Conservation (phyloP, 192 early-diverging fungal species). For the Physocladia obscura region DNA sequence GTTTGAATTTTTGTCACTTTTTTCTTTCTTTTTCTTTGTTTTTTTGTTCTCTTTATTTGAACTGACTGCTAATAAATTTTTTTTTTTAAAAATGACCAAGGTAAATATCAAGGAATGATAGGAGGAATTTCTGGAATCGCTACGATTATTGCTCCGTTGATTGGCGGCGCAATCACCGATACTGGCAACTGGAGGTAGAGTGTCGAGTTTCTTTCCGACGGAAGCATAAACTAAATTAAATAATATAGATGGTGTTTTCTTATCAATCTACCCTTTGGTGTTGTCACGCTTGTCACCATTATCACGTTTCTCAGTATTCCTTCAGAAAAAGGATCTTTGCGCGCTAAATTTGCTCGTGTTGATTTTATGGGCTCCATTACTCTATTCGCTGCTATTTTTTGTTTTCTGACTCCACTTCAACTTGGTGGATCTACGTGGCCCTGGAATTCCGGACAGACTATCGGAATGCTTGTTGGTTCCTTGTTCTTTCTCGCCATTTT, state of each 20-base stretch:
- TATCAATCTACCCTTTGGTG: conserved; percentile 71
- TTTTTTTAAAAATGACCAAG: conserved; percentile 22
- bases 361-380: conserved; percentile 59
- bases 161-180: conserved; percentile 75
- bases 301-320: conserved; percentile 62
- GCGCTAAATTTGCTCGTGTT: conserved; percentile 63
- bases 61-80: neutral
- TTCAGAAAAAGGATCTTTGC: conserved; percentile 41
- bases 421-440: conserved; percentile 68
- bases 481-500: conserved; percentile 58
- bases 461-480: conserved; percentile 65
- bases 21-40: neutral
- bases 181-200: conserved; percentile 31
- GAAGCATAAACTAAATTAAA: neutral
- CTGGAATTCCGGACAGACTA: conserved; percentile 56
- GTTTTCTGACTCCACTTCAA: conserved; percentile 49
- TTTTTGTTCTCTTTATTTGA: neutral
- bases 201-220: neutral
- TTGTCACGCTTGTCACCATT: conserved; percentile 59
- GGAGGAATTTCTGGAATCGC: conserved; percentile 72
- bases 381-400: neutral
- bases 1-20: no score
- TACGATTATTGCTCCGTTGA: conserved; percentile 70
- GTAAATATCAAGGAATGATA: conserved; percentile 74
- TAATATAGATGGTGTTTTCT: conserved; percentile 64